Percentiles rank a stretch among this genome's conserved stretches.
These are phyloP conservation scores for Sporothrix euskadiensis DNA, from an alignment of 2,329 filamentous ascomycete genomes.

Conservation along the genomic window DNA sequence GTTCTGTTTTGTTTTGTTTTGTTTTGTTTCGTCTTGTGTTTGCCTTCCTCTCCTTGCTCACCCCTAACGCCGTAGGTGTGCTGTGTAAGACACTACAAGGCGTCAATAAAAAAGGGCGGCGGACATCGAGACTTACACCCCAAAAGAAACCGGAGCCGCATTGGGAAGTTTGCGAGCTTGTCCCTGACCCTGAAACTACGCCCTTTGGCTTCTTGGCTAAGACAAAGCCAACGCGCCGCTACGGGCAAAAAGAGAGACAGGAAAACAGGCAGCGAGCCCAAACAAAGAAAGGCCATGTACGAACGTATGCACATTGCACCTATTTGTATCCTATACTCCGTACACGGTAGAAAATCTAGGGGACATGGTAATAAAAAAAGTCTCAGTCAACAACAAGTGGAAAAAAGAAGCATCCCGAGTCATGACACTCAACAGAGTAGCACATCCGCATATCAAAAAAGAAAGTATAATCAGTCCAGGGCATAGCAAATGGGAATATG, in stretches of 20 bases:
- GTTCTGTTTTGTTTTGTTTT: background rate
- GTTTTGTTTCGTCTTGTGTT: conserved; percentile 19
- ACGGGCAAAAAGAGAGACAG: background rate
- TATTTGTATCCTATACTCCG: too few relatives aligned
- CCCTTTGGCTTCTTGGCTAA: background rate
- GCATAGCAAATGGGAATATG: background rate
- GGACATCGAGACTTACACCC: background rate
- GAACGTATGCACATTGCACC: too few relatives aligned
- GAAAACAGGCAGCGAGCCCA: too few relatives aligned
- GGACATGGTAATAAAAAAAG: background rate
- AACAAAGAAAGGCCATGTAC: too few relatives aligned
- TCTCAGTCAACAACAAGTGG: background rate
- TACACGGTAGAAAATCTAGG: background rate
- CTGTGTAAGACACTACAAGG: background rate
- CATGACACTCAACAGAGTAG: background rate
- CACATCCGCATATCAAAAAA: background rate
- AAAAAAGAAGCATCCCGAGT: background rate
- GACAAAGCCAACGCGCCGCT: conserved; percentile 2
- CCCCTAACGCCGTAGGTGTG: background rate
- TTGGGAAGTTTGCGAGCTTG: background rate
- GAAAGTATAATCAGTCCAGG: background rate
- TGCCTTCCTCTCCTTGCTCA: background rate
- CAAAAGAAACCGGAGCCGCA: conserved; percentile 2
- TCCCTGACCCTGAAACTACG: background rate
- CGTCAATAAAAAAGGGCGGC: background rate